Conservation (phyloP, 2,329 filamentous ascomycete genomes). For the Colletotrichum filicis region DNA sequence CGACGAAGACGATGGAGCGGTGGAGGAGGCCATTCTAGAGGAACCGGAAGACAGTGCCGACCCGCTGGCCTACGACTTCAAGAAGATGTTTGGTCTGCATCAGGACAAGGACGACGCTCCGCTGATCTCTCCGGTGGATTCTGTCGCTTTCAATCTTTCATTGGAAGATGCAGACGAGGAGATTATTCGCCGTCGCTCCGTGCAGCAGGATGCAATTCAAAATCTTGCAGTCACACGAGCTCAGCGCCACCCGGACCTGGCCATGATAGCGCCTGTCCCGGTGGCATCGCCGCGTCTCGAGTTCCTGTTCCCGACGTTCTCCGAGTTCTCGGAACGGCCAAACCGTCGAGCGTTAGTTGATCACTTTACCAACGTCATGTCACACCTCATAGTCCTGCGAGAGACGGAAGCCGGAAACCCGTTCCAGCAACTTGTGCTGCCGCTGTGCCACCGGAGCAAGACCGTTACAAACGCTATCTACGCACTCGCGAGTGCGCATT, state of each 20-base stretch:
- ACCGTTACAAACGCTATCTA: constrained; percentile 85
- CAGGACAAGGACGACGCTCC: constrained; percentile 31
- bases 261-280: constrained; percentile 49
- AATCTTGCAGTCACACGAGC: constrained; percentile 32
- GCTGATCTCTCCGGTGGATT: constrained; percentile 45
- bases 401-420: constrained; percentile 70
- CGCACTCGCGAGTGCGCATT: constrained; percentile 84
- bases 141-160: constrained; percentile 46
- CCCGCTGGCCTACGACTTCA: constrained; percentile 21
- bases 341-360: constrained; percentile 68
- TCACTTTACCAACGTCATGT: constrained; percentile 72
- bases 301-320: constrained; percentile 63
- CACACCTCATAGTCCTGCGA: constrained; percentile 72
- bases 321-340: constrained; percentile 65
- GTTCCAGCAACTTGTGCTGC: constrained; percentile 72
- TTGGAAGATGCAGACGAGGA: constrained; percentile 40
- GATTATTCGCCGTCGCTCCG: constrained; percentile 36
- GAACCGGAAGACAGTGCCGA: constrained; percentile 23
- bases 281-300: constrained; percentile 57
- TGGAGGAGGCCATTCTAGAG: constrained; percentile 29
- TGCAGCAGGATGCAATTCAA: constrained; percentile 36
- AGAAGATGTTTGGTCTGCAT: constrained; percentile 23
- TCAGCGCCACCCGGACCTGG: constrained; percentile 34
- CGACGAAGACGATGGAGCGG: constrained; percentile 13
- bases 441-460: constrained; percentile 64